Base-by-base conservation (phyloP, 1,284 basidiomycete genomes). In the Apiotrichum porosum region DNA sequence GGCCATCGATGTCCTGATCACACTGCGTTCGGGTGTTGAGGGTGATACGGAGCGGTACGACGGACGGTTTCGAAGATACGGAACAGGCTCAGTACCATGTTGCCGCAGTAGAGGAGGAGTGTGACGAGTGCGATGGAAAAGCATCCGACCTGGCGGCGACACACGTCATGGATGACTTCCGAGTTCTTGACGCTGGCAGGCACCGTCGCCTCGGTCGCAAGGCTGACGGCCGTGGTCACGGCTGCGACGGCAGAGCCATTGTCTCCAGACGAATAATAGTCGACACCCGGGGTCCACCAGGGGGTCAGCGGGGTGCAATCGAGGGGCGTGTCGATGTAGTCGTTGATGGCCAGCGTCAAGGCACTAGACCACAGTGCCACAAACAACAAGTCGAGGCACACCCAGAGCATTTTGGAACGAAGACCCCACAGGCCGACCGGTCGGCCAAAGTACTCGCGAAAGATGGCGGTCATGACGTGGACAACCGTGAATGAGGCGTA, bases 381-480 rank as follows among this genome's bases (percentile, higher is more conserved):
- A 49, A 80, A 80, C 34, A 79, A 54, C 26, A 81, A 65, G 56
- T 78, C 77, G 14, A 71, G 48, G 42, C 70, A 70, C 10, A 71
- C 69, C 70, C 68, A 75, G 19, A 71, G 56, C 69, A 75, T 76
- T 54, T 78, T 77, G 37, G 68, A 72, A 22, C 72, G 63, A 31
- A 77, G 64, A 22, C 64, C 68, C 79, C 79, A 81, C 4, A 81
- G 65, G 5, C 79, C 79, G 52, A 80, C 79, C 1, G 79, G 79
- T 19, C 71, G 66, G 14, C 78, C 78, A 59, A 76, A 78, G 61
- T 79, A 79, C 61, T 81, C 78, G 32, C 74, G 64, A 60, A 73
- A 70, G 23, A 76, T 70, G 13, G 73, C 74, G 14, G 68, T 60
- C 26, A 76, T 57, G 38, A 76, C 75, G 59, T 81, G 78, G 1